Percentiles rank a stretch among this genome's conserved stretches.
Evolutionary conservation across 208 protist species (phyloP).

Genomic region (Wallacemonas sp.): DNA sequence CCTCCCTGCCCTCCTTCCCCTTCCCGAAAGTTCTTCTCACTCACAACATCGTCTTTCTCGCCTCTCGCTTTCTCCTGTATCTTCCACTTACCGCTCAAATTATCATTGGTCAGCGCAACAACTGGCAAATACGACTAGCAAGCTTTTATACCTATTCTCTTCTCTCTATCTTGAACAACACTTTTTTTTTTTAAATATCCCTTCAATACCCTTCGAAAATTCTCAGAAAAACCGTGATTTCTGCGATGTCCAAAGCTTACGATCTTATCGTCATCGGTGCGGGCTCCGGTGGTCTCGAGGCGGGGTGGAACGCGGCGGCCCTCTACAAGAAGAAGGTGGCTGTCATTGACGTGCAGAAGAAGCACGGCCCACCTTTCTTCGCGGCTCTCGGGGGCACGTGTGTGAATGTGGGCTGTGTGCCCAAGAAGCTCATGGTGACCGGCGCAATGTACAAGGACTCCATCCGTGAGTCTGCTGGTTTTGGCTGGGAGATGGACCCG

Average conservation of each 20-base stretch:
- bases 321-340: conserved; percentile 86
- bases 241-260: conserved; percentile 68
- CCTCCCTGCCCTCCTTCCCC: no score
- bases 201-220: conserved; percentile 37
- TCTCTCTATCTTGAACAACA: conserved; percentile 8
- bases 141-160: neutral
- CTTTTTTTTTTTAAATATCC: neutral
- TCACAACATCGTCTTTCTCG: neutral
- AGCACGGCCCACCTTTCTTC: conserved; percentile 79
- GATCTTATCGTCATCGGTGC: conserved; percentile 91
- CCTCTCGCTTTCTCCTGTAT: neutral
- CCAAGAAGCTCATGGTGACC: conserved; percentile 90
- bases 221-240: conserved; percentile 33
- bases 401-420: conserved; percentile 88
- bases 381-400: conserved; percentile 84
- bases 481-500: conserved; percentile 80
- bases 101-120: no score
- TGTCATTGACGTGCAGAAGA: conserved; percentile 81
- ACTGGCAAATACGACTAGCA: no score
- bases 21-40: neutral
- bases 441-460: conserved; percentile 82
- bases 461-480: conserved; percentile 74
- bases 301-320: conserved; percentile 82
- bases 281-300: conserved; percentile 87
- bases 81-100: no score